phyloP scores from a whole-genome alignment of 2,329 filamentous ascomycete genomes.

The Shiraia sp. region DNA sequence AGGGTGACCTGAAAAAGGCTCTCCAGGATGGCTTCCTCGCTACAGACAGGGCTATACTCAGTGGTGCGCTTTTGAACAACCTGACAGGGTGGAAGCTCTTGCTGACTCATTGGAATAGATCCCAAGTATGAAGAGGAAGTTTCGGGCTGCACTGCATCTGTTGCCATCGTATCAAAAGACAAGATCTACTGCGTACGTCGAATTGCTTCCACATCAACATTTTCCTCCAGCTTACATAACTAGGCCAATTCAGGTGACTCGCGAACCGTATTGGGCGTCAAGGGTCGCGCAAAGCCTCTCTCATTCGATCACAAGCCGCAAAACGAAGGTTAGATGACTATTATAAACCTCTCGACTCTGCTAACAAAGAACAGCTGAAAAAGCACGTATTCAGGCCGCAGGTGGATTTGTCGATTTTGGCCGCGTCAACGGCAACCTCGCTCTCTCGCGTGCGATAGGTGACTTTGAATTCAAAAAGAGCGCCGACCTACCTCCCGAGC shows the following conservation, averaged over 20 bases:
- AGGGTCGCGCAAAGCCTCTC: constrained; percentile 93
- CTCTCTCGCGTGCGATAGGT: constrained; percentile 93
- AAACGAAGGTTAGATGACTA: constrained; percentile 73
- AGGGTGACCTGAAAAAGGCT: constrained; percentile 90
- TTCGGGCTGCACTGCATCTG: constrained; percentile 94
- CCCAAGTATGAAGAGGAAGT: constrained; percentile 97
- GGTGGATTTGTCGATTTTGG: constrained; percentile 98
- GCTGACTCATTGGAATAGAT: constrained; percentile 62
- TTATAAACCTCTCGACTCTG: background rate
- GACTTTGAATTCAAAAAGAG: constrained; percentile 99
- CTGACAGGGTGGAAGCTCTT: constrained; percentile 6
- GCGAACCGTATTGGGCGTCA: constrained; percentile 90
- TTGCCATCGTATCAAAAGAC: constrained; percentile 82
- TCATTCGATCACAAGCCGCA: constrained; percentile 99
- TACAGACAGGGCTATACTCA: constrained; percentile 92
- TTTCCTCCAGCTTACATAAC: constrained; percentile 25
- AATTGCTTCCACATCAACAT: no score
- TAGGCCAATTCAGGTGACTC: constrained; percentile 98
- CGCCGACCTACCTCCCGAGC: constrained; percentile 92
- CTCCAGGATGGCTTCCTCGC: constrained; percentile 97
- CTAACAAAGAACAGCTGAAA: constrained; percentile 70
- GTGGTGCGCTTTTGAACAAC: constrained; percentile 63
- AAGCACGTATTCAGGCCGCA: constrained; percentile 91
- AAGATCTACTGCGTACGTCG: constrained; percentile 94
- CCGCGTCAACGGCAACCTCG: constrained; percentile 96